Conservation (phyloP, 352 stramenopile genomes). For the Globisporangium solare region DNA sequence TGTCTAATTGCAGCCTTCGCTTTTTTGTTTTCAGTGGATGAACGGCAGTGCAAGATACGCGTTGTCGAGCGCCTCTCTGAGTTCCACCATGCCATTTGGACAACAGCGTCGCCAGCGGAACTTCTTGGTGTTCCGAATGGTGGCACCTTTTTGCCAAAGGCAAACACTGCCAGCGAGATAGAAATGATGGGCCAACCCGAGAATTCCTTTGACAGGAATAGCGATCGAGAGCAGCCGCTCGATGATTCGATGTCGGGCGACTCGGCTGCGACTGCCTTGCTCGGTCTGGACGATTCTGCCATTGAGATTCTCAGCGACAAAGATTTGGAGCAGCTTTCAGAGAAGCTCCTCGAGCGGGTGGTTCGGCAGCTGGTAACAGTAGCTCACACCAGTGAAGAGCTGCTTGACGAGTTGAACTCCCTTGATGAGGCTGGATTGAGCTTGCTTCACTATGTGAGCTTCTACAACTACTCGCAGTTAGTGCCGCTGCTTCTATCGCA, state of each 20-base stretch:
- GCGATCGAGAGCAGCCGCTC: too few species aligned
- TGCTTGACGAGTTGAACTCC: slow-evolving; percentile 85
- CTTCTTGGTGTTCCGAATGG: slow-evolving; percentile 4
- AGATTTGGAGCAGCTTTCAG: slow-evolving; percentile 72
- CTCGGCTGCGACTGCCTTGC: slow-evolving; percentile 4
- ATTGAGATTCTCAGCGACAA: slow-evolving; percentile 78
- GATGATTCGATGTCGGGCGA: too few species aligned
- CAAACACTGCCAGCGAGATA: neutral
- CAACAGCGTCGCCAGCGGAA: slow-evolving; percentile 25
- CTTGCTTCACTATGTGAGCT: slow-evolving; percentile 87
- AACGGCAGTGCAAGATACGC: slow-evolving; percentile 86
- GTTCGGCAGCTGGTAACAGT: slow-evolving; percentile 78
- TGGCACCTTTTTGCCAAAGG: slow-evolving; percentile 3
- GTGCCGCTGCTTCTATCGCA: slow-evolving; percentile 76
- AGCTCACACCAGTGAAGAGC: slow-evolving; percentile 70
- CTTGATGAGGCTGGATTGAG: slow-evolving; percentile 83
- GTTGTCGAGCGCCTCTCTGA: slow-evolving; percentile 80
- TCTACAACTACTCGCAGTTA: slow-evolving; percentile 84
- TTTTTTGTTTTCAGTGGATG: slow-evolving; percentile 56
- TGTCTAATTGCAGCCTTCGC: slow-evolving; percentile 4
- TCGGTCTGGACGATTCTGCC: slow-evolving; percentile 48
- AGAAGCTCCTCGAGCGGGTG: slow-evolving; percentile 79
- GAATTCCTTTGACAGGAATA: too few species aligned
- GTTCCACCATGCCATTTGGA: slow-evolving; percentile 77
- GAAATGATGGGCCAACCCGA: too few species aligned